Evolutionary conservation across 2,329 filamentous ascomycete species (phyloP).

Genomic region (Neonectria neomacrospora): DNA sequence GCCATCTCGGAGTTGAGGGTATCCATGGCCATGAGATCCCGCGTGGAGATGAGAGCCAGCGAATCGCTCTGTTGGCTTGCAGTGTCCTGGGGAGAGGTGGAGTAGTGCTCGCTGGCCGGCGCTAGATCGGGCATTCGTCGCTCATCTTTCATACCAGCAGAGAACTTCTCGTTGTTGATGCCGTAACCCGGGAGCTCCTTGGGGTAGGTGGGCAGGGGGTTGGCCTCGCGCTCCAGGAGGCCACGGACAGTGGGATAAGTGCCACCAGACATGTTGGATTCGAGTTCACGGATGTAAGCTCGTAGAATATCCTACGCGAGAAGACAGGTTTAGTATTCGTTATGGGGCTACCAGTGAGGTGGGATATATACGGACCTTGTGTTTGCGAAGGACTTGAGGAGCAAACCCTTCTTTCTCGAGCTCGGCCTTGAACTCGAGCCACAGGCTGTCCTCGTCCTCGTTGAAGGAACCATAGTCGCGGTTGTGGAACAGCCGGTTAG

Average conservation of each 20-base stretch:
- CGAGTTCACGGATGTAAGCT: constrained; percentile 70
- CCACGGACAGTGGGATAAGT: constrained; percentile 63
- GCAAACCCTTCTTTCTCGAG: constrained; percentile 69
- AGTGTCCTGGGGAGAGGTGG: constrained; percentile 54
- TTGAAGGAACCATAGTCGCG: constrained; percentile 51
- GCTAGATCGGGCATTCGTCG: constrained; percentile 50
- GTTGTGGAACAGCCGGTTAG: constrained; percentile 60
- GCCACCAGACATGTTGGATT: constrained; percentile 58
- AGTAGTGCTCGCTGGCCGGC: constrained; percentile 45
- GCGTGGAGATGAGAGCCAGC: constrained; percentile 64
- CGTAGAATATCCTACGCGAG: constrained; percentile 64
- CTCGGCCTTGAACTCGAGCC: constrained; percentile 68
- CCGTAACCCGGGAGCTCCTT: constrained; percentile 51
- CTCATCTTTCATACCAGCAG: constrained; percentile 53
- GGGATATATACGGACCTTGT: constrained; percentile 62
- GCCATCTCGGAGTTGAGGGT: constrained; percentile 54
- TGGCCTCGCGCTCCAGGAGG: constrained; percentile 59
- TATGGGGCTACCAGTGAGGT: constrained; percentile 4
- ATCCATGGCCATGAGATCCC: constrained; percentile 63
- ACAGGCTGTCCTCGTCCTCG: constrained; percentile 63
- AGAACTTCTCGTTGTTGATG: constrained; percentile 57
- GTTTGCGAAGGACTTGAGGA: constrained; percentile 62
- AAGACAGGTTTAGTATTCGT: constrained; percentile 7
- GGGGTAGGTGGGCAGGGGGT: constrained; percentile 44
- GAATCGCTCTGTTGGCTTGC: constrained; percentile 49